phyloP scores from a whole-genome alignment of 2,329 filamentous ascomycete species.

The Colletotrichum sansevieriae region DNA sequence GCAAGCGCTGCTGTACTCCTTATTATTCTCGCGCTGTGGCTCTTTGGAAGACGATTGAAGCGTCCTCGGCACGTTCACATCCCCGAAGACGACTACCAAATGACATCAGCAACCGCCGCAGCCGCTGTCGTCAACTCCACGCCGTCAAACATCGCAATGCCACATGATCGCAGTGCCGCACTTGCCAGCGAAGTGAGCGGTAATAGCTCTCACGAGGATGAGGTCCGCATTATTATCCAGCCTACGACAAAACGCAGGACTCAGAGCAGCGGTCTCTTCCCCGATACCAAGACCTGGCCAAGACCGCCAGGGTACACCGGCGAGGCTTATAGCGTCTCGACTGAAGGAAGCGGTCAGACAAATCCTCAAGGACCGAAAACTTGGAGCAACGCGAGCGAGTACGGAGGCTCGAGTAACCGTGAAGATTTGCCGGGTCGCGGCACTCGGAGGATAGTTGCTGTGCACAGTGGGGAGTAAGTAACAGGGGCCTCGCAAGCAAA shows the following conservation, averaged over 20 bases:
- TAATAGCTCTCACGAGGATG: conserved; percentile 43
- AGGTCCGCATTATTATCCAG: conserved; percentile 50
- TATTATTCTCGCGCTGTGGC: conserved; percentile 42
- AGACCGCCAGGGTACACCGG: conserved; percentile 47
- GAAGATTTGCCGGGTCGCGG: neutral
- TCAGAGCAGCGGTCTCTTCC: conserved; percentile 32
- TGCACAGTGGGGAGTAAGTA: neutral
- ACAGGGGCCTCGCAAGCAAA: too few relatives aligned
- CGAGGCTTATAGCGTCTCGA: conserved; percentile 46
- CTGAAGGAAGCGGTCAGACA: conserved; percentile 44
- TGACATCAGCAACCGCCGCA: conserved; percentile 35
- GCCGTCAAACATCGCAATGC: neutral
- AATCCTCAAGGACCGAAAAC: conserved; percentile 43
- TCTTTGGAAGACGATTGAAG: conserved; percentile 43
- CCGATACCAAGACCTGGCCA: conserved; percentile 45
- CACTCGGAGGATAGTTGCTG: neutral
- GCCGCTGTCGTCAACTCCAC: conserved; percentile 6
- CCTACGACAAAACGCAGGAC: conserved; percentile 43
- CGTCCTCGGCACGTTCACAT: conserved; percentile 36
- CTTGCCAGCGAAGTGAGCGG: conserved; percentile 16
- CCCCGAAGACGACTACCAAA: conserved; percentile 30
- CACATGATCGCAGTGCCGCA: conserved; percentile 13
- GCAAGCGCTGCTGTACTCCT: conserved; percentile 45
- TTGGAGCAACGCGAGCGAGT: conserved; percentile 50
- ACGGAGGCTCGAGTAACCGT: conserved; percentile 36